phyloP scores from a whole-genome alignment of 2,329 filamentous ascomycete genomes.

The Verticillium zaregamsianum region DNA sequence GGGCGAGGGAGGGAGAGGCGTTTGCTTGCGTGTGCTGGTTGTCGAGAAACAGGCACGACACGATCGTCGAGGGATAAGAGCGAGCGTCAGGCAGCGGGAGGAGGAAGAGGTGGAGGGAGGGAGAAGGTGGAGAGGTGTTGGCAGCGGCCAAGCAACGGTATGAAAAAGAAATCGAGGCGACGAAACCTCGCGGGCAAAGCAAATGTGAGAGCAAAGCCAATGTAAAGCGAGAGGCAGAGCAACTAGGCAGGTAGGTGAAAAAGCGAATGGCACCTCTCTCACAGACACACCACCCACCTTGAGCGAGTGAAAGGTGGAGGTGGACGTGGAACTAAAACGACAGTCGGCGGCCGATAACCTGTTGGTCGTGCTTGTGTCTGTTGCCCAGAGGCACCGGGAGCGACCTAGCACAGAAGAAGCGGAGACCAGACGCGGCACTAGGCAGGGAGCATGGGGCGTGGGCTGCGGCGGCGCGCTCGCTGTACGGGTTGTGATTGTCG shows the following conservation, averaged over 20 bases:
- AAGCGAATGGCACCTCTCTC: neutral
- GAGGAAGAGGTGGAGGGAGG: neutral
- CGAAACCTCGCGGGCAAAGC: conserved; percentile 3
- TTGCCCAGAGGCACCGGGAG: conserved; percentile 1
- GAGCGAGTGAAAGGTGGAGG: conserved; percentile 1
- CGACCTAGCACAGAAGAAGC: conserved; percentile 1
- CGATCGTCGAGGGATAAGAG: conserved; percentile 4
- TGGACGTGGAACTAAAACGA: neutral
- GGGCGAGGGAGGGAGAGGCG: neutral
- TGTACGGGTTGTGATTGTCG: neutral
- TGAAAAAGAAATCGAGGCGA: conserved; percentile 4
- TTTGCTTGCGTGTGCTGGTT: neutral
- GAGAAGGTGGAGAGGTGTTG: neutral
- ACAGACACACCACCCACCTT: neutral
- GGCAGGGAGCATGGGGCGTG: neutral
- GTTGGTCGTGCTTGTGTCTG: neutral
- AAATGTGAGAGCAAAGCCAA: neutral
- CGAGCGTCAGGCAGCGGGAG: neutral
- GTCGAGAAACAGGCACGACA: neutral
- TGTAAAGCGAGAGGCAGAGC: neutral
- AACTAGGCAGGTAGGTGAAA: neutral
- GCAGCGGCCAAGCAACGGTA: neutral
- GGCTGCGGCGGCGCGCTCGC: neutral
- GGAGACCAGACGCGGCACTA: neutral
- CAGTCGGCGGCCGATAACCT: neutral